Evolutionary conservation across 805 yeast genomes (phyloP).

Genomic region (Teunomyces cretensis): DNA sequence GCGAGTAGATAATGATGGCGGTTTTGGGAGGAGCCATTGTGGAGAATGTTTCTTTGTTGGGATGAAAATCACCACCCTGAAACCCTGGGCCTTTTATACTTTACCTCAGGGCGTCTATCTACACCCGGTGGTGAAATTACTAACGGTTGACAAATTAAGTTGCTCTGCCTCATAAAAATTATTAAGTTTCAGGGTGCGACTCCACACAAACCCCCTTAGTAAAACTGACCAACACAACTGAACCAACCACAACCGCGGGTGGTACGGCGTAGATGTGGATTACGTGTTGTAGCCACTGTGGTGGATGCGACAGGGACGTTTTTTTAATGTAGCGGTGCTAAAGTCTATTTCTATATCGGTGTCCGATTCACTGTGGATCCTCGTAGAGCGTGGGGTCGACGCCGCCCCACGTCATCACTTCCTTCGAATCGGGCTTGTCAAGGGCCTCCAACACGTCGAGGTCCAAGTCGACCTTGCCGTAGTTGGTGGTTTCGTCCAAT

Average conservation of each 20-base stretch:
- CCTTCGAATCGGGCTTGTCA: conserved; percentile 36
- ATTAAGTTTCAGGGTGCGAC: background rate
- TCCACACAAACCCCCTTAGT: background rate
- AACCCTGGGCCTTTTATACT: too few species aligned
- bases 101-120: too few species aligned
- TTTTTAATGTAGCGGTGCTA: too few species aligned
- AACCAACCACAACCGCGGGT: too few species aligned
- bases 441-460: conserved; percentile 34
- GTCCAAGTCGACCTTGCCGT: conserved; percentile 42
- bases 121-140: too few species aligned
- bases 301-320: too few species aligned
- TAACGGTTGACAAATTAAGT: background rate
- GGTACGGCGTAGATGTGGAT: too few species aligned
- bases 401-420: conserved; percentile 31
- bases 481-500: conserved; percentile 23
- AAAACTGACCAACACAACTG: too few species aligned
- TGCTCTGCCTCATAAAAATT: background rate
- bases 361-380: conserved; percentile 6
- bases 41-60: background rate
- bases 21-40: conserved; percentile 18
- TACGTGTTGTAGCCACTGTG: too few species aligned
- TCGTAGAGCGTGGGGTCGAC: conserved; percentile 31
- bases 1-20: conserved; percentile 58
- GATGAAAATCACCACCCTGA: too few species aligned
- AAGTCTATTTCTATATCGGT: background rate